Percentiles rank a stretch among this genome's conserved stretches.
Evolutionary conservation across 2,329 filamentous ascomycete genomes (phyloP).

Genomic region (Fusarium paranaense): DNA sequence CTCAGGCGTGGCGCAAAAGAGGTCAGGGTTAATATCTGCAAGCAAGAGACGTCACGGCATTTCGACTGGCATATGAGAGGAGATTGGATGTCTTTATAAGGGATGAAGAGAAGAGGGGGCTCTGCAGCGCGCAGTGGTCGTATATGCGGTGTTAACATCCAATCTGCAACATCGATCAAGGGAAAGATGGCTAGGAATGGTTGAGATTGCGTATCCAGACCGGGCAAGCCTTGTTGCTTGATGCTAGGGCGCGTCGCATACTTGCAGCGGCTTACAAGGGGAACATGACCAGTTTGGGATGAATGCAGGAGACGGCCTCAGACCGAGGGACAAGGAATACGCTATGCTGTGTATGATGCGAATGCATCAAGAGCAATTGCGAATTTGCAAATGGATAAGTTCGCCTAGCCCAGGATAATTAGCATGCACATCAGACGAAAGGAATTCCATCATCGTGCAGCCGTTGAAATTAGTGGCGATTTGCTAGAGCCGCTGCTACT

Average conservation of each 20-base stretch:
- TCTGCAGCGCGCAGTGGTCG: neutral
- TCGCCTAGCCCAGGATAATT: neutral
- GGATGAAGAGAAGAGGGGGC: conserved; percentile 13
- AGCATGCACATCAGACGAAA: neutral
- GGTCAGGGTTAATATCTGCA: conserved; percentile 4
- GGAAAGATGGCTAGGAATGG: conserved; percentile 29
- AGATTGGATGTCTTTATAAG: conserved; percentile 37
- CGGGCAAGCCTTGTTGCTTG: neutral
- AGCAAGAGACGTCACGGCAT: conserved; percentile 26
- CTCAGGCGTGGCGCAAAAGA: neutral
- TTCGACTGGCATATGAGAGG: conserved; percentile 28
- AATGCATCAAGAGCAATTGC: neutral
- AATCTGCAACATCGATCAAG: conserved; percentile 3
- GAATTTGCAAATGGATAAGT: neutral
- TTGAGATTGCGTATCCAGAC: conserved; percentile 28
- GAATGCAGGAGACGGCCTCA: conserved; percentile 25
- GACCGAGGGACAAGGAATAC: neutral
- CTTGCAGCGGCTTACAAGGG: conserved; percentile 24
- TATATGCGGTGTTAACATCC: neutral
- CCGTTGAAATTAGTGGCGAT: conserved; percentile 42
- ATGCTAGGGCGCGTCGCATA: conserved; percentile 21
- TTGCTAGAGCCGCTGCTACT: conserved; percentile 20
- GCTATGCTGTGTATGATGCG: neutral
- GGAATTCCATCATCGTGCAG: conserved; percentile 38
- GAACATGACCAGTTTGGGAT: conserved; percentile 25